Base-by-base conservation (phyloP, 179 eudicot genomes). In the Drosera spatulata region DNA sequence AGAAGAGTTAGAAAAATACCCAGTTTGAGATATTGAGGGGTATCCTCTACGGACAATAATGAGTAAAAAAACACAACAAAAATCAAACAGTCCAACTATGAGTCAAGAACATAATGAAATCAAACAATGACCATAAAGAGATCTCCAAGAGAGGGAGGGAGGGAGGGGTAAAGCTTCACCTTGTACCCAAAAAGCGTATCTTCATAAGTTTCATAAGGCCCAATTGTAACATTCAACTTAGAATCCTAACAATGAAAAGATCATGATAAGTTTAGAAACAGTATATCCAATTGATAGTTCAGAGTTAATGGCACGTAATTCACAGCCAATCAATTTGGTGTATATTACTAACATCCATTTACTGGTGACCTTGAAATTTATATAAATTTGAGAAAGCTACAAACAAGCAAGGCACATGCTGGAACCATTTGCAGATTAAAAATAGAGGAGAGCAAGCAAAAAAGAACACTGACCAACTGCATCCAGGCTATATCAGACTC, bases 171-270 rank as follows among this genome's bases (percentile, higher is more conserved):
- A 22, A 39, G 44, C 22, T 62, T 5, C 79, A 89, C 99, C 97
- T 93, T 93, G 81, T 84, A 93, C 59, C 99, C 99, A 70, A 93
- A 93, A 52, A 86, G 85, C 43, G 69, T 50, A 70, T 93, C 99
- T 80, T 93, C 97, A 78, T 93, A 93, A n/a, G 99, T 93, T 80
- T 93, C 99, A 61, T 93, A 93, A 39, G 99, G 99, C 47, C 99
- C 99, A 54, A 93, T 89, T 11, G 99, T 88, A 54, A 93, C 74
- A 73, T 93, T 96, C 88, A 93, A 73, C 80, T 86, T 93, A 10
- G 99, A 89, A 69, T 93, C 99, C 99, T 46, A 45, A 55, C 52
- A 47, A 42, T 56, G 52, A 54, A 13, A 44, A 14, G n/a, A 41
- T 37, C 15, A 15, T 2, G 13, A 50, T 12, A 10, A 10, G 13